Percentiles rank a stretch among this genome's conserved stretches.
phyloP scores from a whole-genome alignment of 352 stramenopile species.

The Phytophthora idaei region DNA sequence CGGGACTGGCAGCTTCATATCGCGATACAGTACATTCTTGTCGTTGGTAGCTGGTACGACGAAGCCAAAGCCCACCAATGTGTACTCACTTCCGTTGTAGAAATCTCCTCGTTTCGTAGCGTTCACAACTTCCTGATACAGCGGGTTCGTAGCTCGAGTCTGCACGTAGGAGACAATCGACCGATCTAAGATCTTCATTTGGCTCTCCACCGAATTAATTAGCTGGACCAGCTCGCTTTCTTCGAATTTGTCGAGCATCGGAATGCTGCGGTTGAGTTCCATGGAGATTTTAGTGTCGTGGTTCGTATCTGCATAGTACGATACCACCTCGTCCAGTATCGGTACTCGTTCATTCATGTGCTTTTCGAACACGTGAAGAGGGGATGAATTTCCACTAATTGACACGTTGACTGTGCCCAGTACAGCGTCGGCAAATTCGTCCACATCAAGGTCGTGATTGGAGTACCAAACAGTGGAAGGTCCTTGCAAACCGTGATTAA shows the following conservation, averaged over 20 bases:
- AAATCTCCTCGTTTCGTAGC: slow-evolving; percentile 35
- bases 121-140: slow-evolving; percentile 48
- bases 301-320: slow-evolving; percentile 52
- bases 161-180: slow-evolving; percentile 38
- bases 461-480: slow-evolving; percentile 74
- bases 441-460: slow-evolving; percentile 46
- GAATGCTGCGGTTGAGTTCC: slow-evolving; percentile 27
- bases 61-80: slow-evolving; percentile 63
- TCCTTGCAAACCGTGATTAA: slow-evolving; percentile 50
- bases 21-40: slow-evolving; percentile 56
- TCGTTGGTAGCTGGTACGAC: slow-evolving; percentile 59
- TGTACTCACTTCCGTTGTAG: slow-evolving; percentile 63
- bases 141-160: slow-evolving; percentile 33
- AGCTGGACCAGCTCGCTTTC: slow-evolving; percentile 45
- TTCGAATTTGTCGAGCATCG: slow-evolving; percentile 36
- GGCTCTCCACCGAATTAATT: slow-evolving; percentile 22
- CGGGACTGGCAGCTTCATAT: slow-evolving; percentile 56
- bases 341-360: slow-evolving; percentile 32
- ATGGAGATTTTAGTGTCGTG: slow-evolving; percentile 36
- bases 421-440: slow-evolving; percentile 63
- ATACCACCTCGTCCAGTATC: slow-evolving; percentile 38
- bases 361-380: slow-evolving; percentile 43
- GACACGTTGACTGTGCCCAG: slow-evolving; percentile 49
- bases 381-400: slow-evolving; percentile 21
- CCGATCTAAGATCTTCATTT: slow-evolving; percentile 35